Evolutionary conservation across 1,139 yeast genomes (phyloP), one percentile per base, ranked within the genome.

Genomic region (Kluyveromyces sp.): DNA sequence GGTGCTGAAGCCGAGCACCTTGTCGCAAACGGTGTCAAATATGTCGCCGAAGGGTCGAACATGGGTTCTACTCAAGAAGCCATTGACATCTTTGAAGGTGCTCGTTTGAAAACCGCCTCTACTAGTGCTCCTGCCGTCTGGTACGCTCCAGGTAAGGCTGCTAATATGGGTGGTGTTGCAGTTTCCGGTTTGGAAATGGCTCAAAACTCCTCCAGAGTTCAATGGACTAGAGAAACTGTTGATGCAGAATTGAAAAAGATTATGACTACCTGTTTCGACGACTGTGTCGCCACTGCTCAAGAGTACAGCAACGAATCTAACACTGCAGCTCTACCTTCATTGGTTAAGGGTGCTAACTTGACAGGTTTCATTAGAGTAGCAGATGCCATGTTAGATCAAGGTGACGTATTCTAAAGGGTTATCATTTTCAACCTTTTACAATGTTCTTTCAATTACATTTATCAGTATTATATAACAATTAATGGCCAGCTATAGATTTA

Each of bases 61-160:
- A 92, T 92, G 98, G 97, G 98, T 67, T 90, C 96, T 59, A 90
- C 97, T 60, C 84, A 84, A 72, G 97, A 90, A 70, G 98, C 98
- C 60, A 88, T 92, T 61, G 89, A 83, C 57, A 89, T 86, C 52
- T 90, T 90, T 60, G 98, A 92, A 79, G 84, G 84, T 62, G 81
- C 79, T 71, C 85, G 97, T 77, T 61, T 75, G 57, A 68, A 78
- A 59, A 65, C 71, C 48, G 59, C 71, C 43, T 53, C 71, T 28
- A 58, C 72, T 50, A 64, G 69, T 47, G 52, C 51, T 28, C 64
- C 68, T 48, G 77, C 83, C 57, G 87, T 89, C 70, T 92, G 97
- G 97, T 90, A 90, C 73, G 97, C 96, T 63, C 97, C 97, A 68
- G 97, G 97, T 73, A 92, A 92, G 80, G 97, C 97, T 62, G 94